Evolutionary conservation across 1,284 basidiomycete species (phyloP).

Genomic region (Moniliella sp.): DNA sequence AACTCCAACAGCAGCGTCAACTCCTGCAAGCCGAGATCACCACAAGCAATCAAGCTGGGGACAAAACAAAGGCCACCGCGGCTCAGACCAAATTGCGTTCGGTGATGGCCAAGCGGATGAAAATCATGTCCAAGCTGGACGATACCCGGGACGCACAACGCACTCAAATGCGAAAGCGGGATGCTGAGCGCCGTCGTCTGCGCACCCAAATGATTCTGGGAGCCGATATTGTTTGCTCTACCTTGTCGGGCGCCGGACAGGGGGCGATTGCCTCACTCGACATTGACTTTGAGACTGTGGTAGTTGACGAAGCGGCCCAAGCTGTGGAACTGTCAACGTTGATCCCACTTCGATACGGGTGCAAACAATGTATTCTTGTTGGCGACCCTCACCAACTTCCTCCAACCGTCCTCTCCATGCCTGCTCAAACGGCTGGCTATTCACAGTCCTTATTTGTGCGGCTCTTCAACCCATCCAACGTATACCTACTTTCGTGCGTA

Average conservation of each 20-base stretch:
- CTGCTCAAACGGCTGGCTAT: slow-evolving; percentile 60
- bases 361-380: slow-evolving; percentile 70
- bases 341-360: slow-evolving; percentile 78
- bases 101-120: slow-evolving; percentile 10
- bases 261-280: slow-evolving; percentile 50
- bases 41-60: background rate
- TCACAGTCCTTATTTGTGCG: slow-evolving; percentile 82
- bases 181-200: slow-evolving; percentile 14
- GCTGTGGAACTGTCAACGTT: slow-evolving; percentile 87
- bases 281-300: slow-evolving; percentile 78
- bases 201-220: slow-evolving; percentile 33
- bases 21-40: slow-evolving; percentile 14
- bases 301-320: slow-evolving; percentile 96
- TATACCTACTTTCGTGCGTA: slow-evolving; percentile 65
- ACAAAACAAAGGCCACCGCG: slow-evolving; percentile 5
- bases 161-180: slow-evolving; percentile 12
- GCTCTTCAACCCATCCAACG: slow-evolving; percentile 59
- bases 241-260: slow-evolving; percentile 66
- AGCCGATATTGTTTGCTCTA: slow-evolving; percentile 77
- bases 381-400: slow-evolving; percentile 94
- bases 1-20: slow-evolving; percentile 6
- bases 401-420: slow-evolving; percentile 76
- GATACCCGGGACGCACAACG: slow-evolving; percentile 19
- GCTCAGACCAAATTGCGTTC: slow-evolving; percentile 13
- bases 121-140: slow-evolving; percentile 14